These are phyloP conservation scores for Sordariomycetes sp. DNA, from an alignment of 2,329 filamentous ascomycete species.

Conservation along the genomic window DNA sequence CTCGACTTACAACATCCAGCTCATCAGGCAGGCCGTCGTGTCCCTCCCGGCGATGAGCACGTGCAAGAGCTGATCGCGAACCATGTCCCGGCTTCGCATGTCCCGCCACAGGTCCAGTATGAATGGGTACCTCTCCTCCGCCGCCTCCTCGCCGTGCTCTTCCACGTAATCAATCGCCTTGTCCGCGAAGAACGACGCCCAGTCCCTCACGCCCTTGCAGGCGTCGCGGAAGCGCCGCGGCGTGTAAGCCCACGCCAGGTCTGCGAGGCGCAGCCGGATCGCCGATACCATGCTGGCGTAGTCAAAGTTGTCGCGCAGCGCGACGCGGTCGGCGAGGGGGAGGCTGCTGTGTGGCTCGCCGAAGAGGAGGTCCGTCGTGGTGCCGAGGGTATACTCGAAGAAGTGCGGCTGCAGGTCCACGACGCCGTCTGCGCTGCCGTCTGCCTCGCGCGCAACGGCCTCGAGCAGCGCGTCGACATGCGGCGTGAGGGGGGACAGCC, in stretches of 20 bases:
- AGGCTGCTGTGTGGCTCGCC: slow-evolving; percentile 31
- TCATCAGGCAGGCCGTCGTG: slow-evolving; percentile 11
- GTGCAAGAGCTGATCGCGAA: slow-evolving; percentile 9
- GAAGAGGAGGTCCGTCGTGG: slow-evolving; percentile 45
- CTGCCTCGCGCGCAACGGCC: background rate
- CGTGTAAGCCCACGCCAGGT: slow-evolving; percentile 11
- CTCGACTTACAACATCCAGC: slow-evolving; percentile 9
- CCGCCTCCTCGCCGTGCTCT: background rate
- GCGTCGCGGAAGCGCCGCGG: slow-evolving; percentile 5
- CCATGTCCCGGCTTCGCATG: slow-evolving; percentile 6
- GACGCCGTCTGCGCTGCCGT: slow-evolving; percentile 4
- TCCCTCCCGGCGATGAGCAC: slow-evolving; percentile 11
- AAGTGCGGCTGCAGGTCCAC: slow-evolving; percentile 32
- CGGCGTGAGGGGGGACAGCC: background rate
- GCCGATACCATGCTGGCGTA: slow-evolving; percentile 20
- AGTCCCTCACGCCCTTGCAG: slow-evolving; percentile 4
- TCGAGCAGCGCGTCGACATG: background rate
- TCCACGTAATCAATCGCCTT: slow-evolving; percentile 4
- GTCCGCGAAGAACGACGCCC: slow-evolving; percentile 5
- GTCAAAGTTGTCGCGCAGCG: slow-evolving; percentile 16
- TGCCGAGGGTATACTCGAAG: slow-evolving; percentile 34
- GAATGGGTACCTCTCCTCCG: background rate
- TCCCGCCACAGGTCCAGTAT: background rate
- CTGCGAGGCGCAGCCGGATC: slow-evolving; percentile 17
- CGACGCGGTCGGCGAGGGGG: slow-evolving; percentile 19